A percentile compares a stretch with the other conserved stretches of the same genome.
Conservation (phyloP, 331 rosid genomes). For the Ulmus americana region DNA sequence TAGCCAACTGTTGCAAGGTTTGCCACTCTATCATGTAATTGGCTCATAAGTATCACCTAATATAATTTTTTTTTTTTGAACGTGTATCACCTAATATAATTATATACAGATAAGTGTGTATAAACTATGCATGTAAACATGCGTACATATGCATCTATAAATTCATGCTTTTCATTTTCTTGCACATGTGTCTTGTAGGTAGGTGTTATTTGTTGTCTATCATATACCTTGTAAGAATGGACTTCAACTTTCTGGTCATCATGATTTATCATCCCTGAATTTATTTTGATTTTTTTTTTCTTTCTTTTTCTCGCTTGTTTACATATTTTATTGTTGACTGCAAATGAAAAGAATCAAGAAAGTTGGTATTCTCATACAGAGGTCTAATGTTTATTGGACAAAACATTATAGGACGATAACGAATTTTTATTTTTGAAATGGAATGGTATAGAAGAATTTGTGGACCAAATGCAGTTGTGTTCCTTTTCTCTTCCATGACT, state of each 20-base stretch:
- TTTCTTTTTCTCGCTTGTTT: background rate
- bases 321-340: background rate
- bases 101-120: background rate
- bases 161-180: slow-evolving; percentile 1
- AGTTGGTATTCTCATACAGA: background rate
- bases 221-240: background rate
- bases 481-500: background rate
- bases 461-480: background rate
- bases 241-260: background rate
- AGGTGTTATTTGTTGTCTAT: background rate
- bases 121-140: background rate
- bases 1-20: slow-evolving; percentile 89
- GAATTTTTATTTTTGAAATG: background rate
- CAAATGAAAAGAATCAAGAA: background rate
- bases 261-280: background rate
- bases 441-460: background rate
- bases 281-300: background rate
- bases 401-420: background rate
- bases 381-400: background rate
- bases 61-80: background rate
- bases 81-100: slow-evolving; percentile 5
- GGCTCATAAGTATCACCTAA: slow-evolving; percentile 10
- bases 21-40: slow-evolving; percentile 16
- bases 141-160: background rate
- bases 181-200: background rate